Evolutionary conservation across 2,329 filamentous ascomycete genomes (phyloP), one percentile per base, ranked within the genome.

Genomic region (Hypoxylon sp.): DNA sequence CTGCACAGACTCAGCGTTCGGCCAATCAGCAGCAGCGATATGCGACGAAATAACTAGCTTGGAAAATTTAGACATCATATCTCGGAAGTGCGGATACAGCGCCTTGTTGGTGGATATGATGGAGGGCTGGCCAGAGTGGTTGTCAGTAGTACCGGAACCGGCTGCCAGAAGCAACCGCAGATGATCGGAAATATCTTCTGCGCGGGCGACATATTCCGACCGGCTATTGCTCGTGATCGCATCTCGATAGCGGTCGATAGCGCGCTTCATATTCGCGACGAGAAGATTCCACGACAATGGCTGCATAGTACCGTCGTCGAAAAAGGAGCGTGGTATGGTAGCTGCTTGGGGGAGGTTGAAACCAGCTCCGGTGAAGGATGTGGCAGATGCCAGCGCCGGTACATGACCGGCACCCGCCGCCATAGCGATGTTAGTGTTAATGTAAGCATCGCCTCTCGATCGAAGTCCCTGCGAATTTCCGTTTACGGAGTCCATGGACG

Each of bases 1-100:
- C 51, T 95, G 89, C 60, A 94, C 90, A 0, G 94, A 96, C 74
- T 99, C 95, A 13, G 91, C 88, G 51, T 94, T 92, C 7, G 94
- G 93, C 86, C 92, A 98, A 77, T 99, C 95, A 27, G 94, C 91
- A 4, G 94, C 92, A 33, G 95, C 95, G 72, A 99, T 97, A 72
- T 99, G 95, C 11, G 95, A 98, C 2, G 95, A 99, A 45, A 99
- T 88, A 40, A 99, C 95, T 8, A 99, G 82, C 74, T 99, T 99
- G n/a, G 95, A 98, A 74, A 99, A 99, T 69, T 96, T 93, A 40
- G 95, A 98, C 95, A 99, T 99, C 88, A 98, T 98, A 72, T 98
- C 95, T 50, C 95, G 84, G 77, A 99, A 99, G 75, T 98, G 93
- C 20, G 95, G 95, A 71, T 98, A 98, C 13, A 99, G 80, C 0